Evolutionary conservation across 306 rosid species (phyloP), one percentile per base, ranked within the genome.

Genomic region (Dryas octopetala): DNA sequence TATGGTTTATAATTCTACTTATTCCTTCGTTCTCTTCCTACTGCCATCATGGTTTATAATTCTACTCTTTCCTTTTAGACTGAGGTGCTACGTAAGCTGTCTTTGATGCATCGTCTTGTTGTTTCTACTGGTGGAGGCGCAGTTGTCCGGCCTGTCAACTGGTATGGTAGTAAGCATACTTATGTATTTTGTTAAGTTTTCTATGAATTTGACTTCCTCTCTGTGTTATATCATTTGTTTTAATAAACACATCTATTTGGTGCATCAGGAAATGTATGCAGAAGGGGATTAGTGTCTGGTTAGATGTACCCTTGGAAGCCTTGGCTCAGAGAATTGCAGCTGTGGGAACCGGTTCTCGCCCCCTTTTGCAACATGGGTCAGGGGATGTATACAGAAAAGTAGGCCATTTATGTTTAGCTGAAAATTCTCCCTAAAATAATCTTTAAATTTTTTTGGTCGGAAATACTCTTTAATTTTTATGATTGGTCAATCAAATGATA

Each of bases 71-170:
- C 62, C 40, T 79, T 83, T 81, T 87, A 95, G 99, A 90, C 88
- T 15, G 93, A 90, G 87, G 91, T 53, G 54, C 85, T 95, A 84
- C 83, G 44, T 71, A 83, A 89, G 83, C 79, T 90, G 62, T 92
- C 97, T 76, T 74, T 73, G 80, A 85, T 83, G 97, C 86, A 63
- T 66, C 86, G 43, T 71, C 71, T 80, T 53, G 96, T 95, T 76
- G 83, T 90, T 85, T 92, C 99, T 74, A 95, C 99, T 51, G 99
- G 99, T 61, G 99, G 99, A 79, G 99, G 98, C 71, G 97, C 85
- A 23, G 99, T 95, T 73, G 68, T 80, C 62, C 86, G 97, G 83
- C 90, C 93, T 40, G 84, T 90, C 79, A 95, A 95, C 87, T 95
- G 99, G 99, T 95, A 92, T 73, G 40, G 73, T 58, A 54, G 44